Evolutionary conservation across 2,329 filamentous ascomycete species (phyloP), one percentile per base, ranked within the genome.

Genomic region (Colletotrichum agaves): DNA sequence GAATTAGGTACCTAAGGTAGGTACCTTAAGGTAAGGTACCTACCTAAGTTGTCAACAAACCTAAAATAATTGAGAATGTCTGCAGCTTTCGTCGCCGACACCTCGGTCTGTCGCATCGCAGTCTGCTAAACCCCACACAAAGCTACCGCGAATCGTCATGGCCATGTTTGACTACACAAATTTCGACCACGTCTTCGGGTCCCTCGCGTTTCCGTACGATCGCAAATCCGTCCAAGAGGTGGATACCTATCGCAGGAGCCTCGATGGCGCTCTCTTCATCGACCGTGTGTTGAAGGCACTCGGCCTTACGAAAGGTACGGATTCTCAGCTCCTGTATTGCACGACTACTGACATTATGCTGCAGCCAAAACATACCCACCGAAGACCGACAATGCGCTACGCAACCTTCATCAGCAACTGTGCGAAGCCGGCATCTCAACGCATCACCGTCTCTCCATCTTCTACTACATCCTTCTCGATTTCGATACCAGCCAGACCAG

Each of bases 401-500:
- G 88, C 72, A 86, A 88, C 43, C 84, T 97, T 5, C 90, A 94
- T 78, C 83, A 88, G 69, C 87, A 89, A 67, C 90, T 97, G 70
- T 86, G 90, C 76, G 84, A 88, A 27, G 87, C 81, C 61, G 82
- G 81, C 55, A 88, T 91, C 72, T 87, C 90, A 7, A 84, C 88
- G 61, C 91, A 94, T 77, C 90, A 94, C 80, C 94, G 94, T 77
- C 88, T 94, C 71, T 93, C 93, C 17, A 85, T 96, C 53, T 84
- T 97, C 71, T 97, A 93, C 83, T 97, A 97, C 77, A 82, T 97
- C 43, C 85, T 97, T 3, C 90, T 93, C 74, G 93, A 97, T 76
- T 87, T 91, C 75, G 87, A 91, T 73, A 79, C 82, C 43, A 78
- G 81, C 31, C 82, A 85, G 58, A 82, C 83, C 19, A 82, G 84